Evolutionary conservation across 345 rosid species (phyloP).

Genomic region (Iberis pinnata): DNA sequence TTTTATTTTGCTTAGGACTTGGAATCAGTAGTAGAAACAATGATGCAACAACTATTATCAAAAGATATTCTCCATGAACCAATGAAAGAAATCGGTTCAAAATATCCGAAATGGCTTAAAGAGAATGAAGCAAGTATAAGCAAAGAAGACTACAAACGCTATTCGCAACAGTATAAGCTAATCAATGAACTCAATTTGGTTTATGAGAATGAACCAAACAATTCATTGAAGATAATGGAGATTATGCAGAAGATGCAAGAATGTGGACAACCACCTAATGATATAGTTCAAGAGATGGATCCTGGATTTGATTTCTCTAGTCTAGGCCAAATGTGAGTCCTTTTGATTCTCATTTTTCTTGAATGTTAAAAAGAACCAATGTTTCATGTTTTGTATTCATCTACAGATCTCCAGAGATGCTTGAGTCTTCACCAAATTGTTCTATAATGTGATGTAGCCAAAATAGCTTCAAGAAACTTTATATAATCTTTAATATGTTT

Average conservation of each 20-base stretch:
- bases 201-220: slow-evolving; percentile 65
- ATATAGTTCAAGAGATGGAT: slow-evolving; percentile 78
- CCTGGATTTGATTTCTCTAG: slow-evolving; percentile 73
- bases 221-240: slow-evolving; percentile 68
- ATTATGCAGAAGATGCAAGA: slow-evolving; percentile 99
- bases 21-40: slow-evolving; percentile 86
- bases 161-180: slow-evolving; percentile 57
- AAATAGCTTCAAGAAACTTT: background rate
- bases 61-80: slow-evolving; percentile 90
- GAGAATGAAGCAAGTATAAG: slow-evolving; percentile 60
- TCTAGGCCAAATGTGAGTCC: slow-evolving; percentile 71
- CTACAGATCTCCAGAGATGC: slow-evolving; percentile 65
- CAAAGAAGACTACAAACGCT: slow-evolving; percentile 64
- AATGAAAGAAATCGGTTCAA: slow-evolving; percentile 81
- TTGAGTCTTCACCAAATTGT: slow-evolving; percentile 64
- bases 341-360: background rate
- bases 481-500: too few species aligned
- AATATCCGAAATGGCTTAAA: slow-evolving; percentile 82
- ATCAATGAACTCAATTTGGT: slow-evolving; percentile 66
- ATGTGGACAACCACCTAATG: slow-evolving; percentile 94
- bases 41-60: slow-evolving; percentile 95
- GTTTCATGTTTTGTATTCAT: slow-evolving; percentile 2
- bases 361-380: background rate
- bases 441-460: slow-evolving; percentile 55
- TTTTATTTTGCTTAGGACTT: slow-evolving; percentile 47